Percentiles rank a stretch among this genome's conserved stretches.
These are phyloP conservation scores for Pseudogymnoascus sp. DNA, from an alignment of 2,329 filamentous ascomycete genomes.

Conservation along the genomic window DNA sequence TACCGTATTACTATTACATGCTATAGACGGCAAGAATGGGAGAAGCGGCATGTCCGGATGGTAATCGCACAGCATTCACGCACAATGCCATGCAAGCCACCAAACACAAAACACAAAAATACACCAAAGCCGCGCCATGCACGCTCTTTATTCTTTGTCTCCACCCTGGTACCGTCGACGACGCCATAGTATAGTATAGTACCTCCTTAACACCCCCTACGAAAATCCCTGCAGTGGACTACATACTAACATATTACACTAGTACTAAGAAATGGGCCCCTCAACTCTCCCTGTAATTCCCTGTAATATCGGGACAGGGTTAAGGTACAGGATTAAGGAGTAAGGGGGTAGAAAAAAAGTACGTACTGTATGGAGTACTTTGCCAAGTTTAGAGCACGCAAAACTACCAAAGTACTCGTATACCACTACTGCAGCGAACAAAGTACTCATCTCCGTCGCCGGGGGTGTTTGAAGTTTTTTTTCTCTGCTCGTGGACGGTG, in stretches of 20 bases:
- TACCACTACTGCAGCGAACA: neutral
- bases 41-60: neutral
- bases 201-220: neutral
- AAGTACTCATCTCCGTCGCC: neutral
- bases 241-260: neutral
- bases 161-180: neutral
- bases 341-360: neutral
- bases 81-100: neutral
- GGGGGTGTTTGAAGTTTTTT: neutral
- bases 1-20: neutral
- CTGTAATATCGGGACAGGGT: neutral
- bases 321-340: neutral
- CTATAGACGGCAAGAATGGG: neutral
- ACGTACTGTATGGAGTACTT: neutral
- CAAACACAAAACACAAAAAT: neutral
- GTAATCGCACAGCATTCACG: neutral
- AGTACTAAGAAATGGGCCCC: neutral
- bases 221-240: neutral
- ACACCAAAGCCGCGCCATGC: neutral
- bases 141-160: neutral
- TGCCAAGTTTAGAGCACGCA: neutral
- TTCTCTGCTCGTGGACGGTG: neutral
- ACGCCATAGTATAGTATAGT: neutral
- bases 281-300: neutral
- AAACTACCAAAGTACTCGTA: neutral